Percentiles rank a stretch among this genome's conserved stretches.
phyloP scores from a whole-genome alignment of 1,284 basidiomycete genomes.

The Spongiforma sp. region DNA sequence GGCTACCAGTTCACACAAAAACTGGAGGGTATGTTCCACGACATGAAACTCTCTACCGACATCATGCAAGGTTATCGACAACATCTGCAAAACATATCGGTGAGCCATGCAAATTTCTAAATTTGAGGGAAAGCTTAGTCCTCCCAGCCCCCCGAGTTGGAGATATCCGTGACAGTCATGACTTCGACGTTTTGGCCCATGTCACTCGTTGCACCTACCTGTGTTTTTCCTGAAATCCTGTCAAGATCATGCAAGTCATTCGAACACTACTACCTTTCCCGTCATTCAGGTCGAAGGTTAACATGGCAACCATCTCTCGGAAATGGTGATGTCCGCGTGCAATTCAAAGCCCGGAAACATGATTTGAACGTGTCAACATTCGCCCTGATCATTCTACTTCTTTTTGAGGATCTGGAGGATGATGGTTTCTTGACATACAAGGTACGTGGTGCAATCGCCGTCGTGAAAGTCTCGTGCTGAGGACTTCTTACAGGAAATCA shows the following conservation, averaged over 20 bases:
- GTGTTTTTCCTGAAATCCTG: constrained; percentile 72
- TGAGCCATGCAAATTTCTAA: constrained; percentile 36
- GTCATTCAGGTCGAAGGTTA: constrained; percentile 89
- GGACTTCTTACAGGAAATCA: constrained; percentile 59
- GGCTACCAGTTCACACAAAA: constrained; percentile 99
- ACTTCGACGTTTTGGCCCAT: constrained; percentile 96
- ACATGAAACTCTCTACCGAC: constrained; percentile 92
- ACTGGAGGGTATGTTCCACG: constrained; percentile 99
- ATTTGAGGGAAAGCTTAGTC: constrained; percentile 13
- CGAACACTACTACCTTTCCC: constrained; percentile 88
- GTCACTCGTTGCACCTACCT: constrained; percentile 64
- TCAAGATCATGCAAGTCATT: constrained; percentile 75
- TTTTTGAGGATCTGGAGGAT: constrained; percentile 81
- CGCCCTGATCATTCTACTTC: constrained; percentile 85
- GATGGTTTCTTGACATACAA: constrained; percentile 77
- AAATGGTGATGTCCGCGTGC: constrained; percentile 87
- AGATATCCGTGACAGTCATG: constrained; percentile 88
- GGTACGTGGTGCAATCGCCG: constrained; percentile 45
- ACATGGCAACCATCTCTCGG: constrained; percentile 97
- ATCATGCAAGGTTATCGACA: constrained; percentile 78
- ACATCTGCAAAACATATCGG: constrained; percentile 60
- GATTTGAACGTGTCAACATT: constrained; percentile 96
- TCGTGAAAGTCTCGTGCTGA: constrained; percentile 3
- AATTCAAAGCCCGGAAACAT: constrained; percentile 83
- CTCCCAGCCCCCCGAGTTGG: constrained; percentile 70